phyloP scores from a whole-genome alignment of 2,329 filamentous ascomycete species.

The Lachnum nothofagi region DNA sequence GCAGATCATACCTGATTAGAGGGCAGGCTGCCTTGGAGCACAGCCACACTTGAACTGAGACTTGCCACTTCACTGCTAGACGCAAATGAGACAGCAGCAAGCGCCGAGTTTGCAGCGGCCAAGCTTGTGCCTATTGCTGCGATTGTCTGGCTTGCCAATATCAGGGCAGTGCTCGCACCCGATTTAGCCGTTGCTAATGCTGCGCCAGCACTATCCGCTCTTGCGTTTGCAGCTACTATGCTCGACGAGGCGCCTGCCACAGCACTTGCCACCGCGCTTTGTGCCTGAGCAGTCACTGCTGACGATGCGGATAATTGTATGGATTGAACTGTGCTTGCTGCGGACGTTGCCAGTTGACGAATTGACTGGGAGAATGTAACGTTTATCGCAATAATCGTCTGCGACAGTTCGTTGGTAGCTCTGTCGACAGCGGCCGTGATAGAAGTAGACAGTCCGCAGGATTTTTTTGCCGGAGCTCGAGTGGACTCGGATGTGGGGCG shows the following conservation, averaged over 20 bases:
- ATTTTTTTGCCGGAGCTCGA: conserved; percentile 18
- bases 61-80: conserved; percentile 17
- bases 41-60: conserved; percentile 14
- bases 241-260: conserved; percentile 16
- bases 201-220: conserved; percentile 8
- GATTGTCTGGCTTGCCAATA: no score
- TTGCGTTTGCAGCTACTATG: conserved; percentile 11
- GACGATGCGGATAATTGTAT: conserved; percentile 13
- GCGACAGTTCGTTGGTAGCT: conserved; percentile 19
- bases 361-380: conserved; percentile 21
- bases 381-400: conserved; percentile 21
- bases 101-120: no score
- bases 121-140: no score
- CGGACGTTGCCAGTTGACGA: conserved; percentile 13
- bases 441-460: conserved; percentile 16
- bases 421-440: conserved; percentile 19
- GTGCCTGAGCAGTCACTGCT: conserved; percentile 5
- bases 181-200: conserved; percentile 10
- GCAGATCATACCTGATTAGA: conserved; percentile 10
- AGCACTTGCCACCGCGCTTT: conserved; percentile 13
- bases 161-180: conserved; percentile 6
- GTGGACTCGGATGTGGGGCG: conserved; percentile 7
- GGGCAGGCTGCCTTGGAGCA: conserved; percentile 10
- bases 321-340: conserved; percentile 14
- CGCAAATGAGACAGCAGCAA: conserved; percentile 10